These are phyloP conservation scores for Solanum arcanum DNA, from an alignment of 257 asterid genomes.

Conservation along the genomic window DNA sequence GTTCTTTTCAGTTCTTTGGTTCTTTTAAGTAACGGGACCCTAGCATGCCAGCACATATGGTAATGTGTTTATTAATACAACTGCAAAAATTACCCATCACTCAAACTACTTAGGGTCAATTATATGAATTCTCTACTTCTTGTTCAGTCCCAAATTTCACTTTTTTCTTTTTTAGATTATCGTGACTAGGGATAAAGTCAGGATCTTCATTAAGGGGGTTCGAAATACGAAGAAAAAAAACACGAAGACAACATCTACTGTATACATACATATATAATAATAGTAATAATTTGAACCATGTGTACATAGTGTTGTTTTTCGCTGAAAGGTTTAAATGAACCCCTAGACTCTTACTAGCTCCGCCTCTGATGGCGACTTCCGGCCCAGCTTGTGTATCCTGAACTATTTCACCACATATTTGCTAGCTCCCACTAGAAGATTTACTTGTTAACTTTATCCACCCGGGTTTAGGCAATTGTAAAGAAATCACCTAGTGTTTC, in stretches of 20 bases:
- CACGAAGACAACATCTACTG: too few species aligned
- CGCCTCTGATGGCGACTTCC: not conserved
- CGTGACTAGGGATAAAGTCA: too few species aligned
- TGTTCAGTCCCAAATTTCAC: not conserved
- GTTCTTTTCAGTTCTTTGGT: not conserved
- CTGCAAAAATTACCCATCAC: not conserved
- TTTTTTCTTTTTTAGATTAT: not conserved
- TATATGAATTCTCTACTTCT: not conserved
- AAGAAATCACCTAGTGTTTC: not conserved
- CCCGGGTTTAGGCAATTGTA: not conserved
- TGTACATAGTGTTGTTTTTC: too few species aligned
- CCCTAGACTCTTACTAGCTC: too few species aligned
- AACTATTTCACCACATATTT: not conserved
- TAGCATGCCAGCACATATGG: not conserved
- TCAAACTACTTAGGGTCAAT: not conserved
- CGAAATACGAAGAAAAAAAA: too few species aligned
- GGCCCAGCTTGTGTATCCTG: not conserved
- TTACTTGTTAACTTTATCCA: not conserved
- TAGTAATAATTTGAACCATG: too few species aligned
- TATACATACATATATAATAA: too few species aligned
- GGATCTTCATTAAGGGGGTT: too few species aligned
- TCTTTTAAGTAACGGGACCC: not conserved
- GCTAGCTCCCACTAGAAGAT: not conserved
- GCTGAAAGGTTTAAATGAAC: too few species aligned
- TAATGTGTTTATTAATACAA: not conserved